Evolutionary conservation across 2,329 filamentous ascomycete species (phyloP).

Genomic region (Penicillium aurantiogriseum): DNA sequence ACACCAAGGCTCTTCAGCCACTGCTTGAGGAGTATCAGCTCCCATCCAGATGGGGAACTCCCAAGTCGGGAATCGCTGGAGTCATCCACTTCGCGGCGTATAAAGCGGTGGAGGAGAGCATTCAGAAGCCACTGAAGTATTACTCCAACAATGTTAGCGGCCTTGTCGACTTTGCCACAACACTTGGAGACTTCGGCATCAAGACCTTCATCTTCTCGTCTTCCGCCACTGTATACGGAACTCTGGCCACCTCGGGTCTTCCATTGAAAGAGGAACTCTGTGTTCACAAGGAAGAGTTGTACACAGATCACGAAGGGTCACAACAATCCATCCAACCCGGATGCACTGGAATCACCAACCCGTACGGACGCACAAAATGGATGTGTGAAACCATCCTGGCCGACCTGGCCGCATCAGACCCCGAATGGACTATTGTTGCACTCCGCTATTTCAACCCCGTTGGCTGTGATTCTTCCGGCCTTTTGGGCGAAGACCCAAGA

Average conservation of each 20-base stretch:
- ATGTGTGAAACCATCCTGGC: constrained; percentile 66
- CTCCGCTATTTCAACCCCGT: constrained; percentile 68
- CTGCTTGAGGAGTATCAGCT: constrained; percentile 46
- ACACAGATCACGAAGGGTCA: constrained; percentile 44
- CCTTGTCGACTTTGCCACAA: constrained; percentile 58
- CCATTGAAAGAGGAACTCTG: constrained; percentile 58
- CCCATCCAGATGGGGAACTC: constrained; percentile 33
- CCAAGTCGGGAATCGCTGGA: constrained; percentile 55
- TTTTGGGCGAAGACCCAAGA: constrained; percentile 63
- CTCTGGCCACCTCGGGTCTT: constrained; percentile 50
- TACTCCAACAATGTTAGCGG: constrained; percentile 68
- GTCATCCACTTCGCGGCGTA: constrained; percentile 70
- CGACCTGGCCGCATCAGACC: constrained; percentile 60
- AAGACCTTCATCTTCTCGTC: constrained; percentile 68
- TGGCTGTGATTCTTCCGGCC: constrained; percentile 63
- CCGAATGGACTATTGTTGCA: constrained; percentile 62
- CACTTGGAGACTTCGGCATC: constrained; percentile 59
- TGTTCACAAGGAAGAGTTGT: constrained; percentile 51
- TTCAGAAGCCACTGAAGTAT: constrained; percentile 60
- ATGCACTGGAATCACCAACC: constrained; percentile 60
- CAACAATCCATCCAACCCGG: constrained; percentile 48
- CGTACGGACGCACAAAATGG: constrained; percentile 66
- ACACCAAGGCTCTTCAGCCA: constrained; percentile 42
- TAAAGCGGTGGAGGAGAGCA: constrained; percentile 66
- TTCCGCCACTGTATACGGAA: constrained; percentile 66